Evolutionary conservation across 2,329 filamentous ascomycete genomes (phyloP).

Genomic region (Trichoderma sp.): DNA sequence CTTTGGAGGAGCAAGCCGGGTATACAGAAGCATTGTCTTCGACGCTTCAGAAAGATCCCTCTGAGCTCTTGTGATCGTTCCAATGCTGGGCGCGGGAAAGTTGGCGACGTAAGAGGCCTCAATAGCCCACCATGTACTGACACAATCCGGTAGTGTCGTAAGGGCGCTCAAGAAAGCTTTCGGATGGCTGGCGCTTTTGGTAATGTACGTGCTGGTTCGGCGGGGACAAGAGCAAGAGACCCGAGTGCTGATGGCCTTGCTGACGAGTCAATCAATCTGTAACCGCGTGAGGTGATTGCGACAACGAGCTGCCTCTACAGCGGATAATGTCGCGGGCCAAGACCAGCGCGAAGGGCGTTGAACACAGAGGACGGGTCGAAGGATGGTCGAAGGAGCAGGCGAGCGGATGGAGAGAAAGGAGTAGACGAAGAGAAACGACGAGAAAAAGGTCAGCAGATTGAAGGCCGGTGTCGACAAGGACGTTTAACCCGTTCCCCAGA

Average conservation of each 20-base stretch:
- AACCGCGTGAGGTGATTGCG: neutral
- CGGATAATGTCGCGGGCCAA: neutral
- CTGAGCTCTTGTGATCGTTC: neutral
- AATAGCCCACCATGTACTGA: conserved; percentile 12
- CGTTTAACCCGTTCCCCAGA: conserved; percentile 15
- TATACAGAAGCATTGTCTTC: conserved; percentile 59
- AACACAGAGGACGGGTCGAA: neutral
- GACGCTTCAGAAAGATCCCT: neutral
- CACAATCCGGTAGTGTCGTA: neutral
- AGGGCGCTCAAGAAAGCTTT: neutral
- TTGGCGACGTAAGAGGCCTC: conserved; percentile 6
- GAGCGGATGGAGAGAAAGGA: conserved; percentile 7
- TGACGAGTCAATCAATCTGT: neutral
- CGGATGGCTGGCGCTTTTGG: neutral
- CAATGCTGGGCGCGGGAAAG: neutral
- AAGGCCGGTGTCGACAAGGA: conserved; percentile 16
- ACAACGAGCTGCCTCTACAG: conserved; percentile 3
- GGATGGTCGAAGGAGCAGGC: neutral
- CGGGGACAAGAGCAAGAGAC: conserved; percentile 30
- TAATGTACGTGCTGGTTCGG: neutral
- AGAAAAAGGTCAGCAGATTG: conserved; percentile 24
- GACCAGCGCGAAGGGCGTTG: neutral
- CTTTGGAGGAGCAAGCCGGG: conserved; percentile 59
- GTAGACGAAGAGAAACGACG: neutral
- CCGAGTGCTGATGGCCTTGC: neutral